A percentile compares a stretch with the other conserved stretches of the same genome.
Conservation (phyloP, 2,329 filamentous ascomycete species). For the Paraphaeosphaeria minitans region DNA sequence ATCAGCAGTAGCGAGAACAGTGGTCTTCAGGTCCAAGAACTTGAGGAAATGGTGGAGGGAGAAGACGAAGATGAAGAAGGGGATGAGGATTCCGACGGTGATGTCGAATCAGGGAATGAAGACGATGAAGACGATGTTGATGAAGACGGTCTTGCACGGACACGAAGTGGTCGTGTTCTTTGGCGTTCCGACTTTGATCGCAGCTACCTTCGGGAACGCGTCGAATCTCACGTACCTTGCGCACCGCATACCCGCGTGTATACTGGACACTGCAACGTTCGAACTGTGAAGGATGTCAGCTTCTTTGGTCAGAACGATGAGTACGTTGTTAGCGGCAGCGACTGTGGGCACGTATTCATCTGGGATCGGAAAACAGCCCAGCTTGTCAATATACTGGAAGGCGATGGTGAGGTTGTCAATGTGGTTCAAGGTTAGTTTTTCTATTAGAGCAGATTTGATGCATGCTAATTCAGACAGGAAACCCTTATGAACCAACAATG, state of each 20-base stretch:
- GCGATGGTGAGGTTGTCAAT: constrained; percentile 72
- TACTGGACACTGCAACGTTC: constrained; percentile 68
- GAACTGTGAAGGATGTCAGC: constrained; percentile 72
- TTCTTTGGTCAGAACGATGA: constrained; percentile 71
- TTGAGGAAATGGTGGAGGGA: constrained; percentile 27
- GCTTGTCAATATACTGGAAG: constrained; percentile 68
- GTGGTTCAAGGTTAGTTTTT: constrained; percentile 62
- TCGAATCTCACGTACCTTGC: constrained; percentile 62
- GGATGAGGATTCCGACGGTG: constrained; percentile 40
- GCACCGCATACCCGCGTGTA: constrained; percentile 63
- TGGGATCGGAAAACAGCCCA: constrained; percentile 68
- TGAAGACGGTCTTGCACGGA: constrained; percentile 42
- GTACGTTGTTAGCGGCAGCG: constrained; percentile 70
- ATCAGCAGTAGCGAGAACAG: constrained; percentile 3
- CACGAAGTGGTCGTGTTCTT: constrained; percentile 48
- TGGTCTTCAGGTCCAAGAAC: constrained; percentile 3
- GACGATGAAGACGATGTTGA: constrained; percentile 40
- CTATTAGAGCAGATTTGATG: neutral
- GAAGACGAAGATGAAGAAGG: constrained; percentile 40
- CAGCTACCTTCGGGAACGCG: constrained; percentile 53
- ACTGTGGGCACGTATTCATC: constrained; percentile 70
- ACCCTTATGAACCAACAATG: constrained; percentile 70
- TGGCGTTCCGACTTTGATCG: constrained; percentile 58
- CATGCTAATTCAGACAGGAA: constrained; percentile 50
- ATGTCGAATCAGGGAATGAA: constrained; percentile 33